Conservation (phyloP, 495 filamentous ascomycete species). For the Hypoxylon subgilvum region DNA sequence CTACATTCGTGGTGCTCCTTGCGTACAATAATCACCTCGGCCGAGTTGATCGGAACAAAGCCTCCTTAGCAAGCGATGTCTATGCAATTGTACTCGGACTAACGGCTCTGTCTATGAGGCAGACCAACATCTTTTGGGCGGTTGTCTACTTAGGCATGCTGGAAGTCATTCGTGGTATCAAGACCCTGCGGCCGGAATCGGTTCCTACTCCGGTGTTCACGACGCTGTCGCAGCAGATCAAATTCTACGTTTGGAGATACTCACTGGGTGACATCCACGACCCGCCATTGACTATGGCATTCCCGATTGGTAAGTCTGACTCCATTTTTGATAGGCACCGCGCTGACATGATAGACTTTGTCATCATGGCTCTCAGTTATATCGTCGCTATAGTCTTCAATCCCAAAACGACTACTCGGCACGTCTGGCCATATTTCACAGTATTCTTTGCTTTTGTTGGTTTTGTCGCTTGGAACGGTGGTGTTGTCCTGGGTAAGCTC, state of each 20-base stretch:
- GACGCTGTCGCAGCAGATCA: slow-evolving; percentile 32
- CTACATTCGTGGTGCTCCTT: slow-evolving; percentile 69
- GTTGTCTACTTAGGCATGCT: slow-evolving; percentile 82
- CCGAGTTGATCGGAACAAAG: slow-evolving; percentile 36
- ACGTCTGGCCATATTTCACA: slow-evolving; percentile 69
- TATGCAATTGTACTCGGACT: slow-evolving; percentile 63
- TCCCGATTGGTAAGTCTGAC: slow-evolving; percentile 58
- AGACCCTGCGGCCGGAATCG: slow-evolving; percentile 42
- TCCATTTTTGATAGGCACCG: too few relatives aligned
- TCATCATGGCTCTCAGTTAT: slow-evolving; percentile 64
- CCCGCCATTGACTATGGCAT: slow-evolving; percentile 60
- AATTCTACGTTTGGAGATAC: slow-evolving; percentile 44
- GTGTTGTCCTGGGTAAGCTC: slow-evolving; percentile 80
- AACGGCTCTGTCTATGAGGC: slow-evolving; percentile 73
- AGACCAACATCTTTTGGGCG: slow-evolving; percentile 98
- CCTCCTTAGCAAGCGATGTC: slow-evolving; percentile 42
- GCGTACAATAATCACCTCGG: slow-evolving; percentile 68
- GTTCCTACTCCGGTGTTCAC: slow-evolving; percentile 33
- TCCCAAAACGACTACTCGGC: slow-evolving; percentile 53
- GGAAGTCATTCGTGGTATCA: slow-evolving; percentile 62
- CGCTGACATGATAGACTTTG: slow-evolving; percentile 43
- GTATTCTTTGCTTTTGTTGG: slow-evolving; percentile 70
- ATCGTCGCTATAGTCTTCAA: slow-evolving; percentile 61
- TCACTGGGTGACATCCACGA: slow-evolving; percentile 69
- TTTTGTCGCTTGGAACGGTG: slow-evolving; percentile 85